phyloP scores from a whole-genome alignment of 2,329 filamentous ascomycete species.

The Ambrosiella xylebori region DNA sequence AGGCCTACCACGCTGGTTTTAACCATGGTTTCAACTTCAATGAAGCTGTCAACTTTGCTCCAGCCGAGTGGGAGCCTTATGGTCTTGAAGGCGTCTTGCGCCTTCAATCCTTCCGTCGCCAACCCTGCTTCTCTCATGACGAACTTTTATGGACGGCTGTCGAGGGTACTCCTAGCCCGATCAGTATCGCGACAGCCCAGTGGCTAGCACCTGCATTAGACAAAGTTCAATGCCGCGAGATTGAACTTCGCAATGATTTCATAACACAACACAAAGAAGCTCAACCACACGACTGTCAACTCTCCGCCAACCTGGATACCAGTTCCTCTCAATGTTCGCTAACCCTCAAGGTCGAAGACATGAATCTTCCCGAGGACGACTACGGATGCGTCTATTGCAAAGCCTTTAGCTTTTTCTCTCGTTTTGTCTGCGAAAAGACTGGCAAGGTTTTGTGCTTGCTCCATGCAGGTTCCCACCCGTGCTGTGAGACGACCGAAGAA shows the following conservation, averaged over 20 bases:
- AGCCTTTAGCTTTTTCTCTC: constrained; percentile 74
- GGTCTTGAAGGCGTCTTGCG: constrained; percentile 74
- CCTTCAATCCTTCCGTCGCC: constrained; percentile 70
- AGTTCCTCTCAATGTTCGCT: constrained; percentile 35
- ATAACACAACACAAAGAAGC: constrained; percentile 43
- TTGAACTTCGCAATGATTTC: constrained; percentile 50
- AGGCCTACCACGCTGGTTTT: constrained; percentile 94
- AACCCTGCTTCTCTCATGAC: constrained; percentile 95
- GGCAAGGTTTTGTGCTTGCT: constrained; percentile 68
- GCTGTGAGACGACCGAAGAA: constrained; percentile 52
- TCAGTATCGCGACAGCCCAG: constrained; percentile 76
- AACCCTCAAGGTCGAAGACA: constrained; percentile 47
- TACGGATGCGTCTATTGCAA: constrained; percentile 90
- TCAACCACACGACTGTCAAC: constrained; percentile 35
- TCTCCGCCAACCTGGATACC: constrained; percentile 20
- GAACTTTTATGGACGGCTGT: constrained; percentile 85
- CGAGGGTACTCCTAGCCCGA: constrained; percentile 48
- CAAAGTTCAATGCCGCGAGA: constrained; percentile 59
- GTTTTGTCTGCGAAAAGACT: constrained; percentile 68
- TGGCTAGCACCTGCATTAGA: constrained; percentile 84
- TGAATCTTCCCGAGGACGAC: constrained; percentile 74
- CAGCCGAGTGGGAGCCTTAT: constrained; percentile 84
- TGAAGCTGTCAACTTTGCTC: constrained; percentile 95
- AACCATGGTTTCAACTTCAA: constrained; percentile 99
- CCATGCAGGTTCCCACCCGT: constrained; percentile 66